Base-by-base conservation (phyloP, 495 filamentous ascomycete species). In the Xylaria curta region DNA sequence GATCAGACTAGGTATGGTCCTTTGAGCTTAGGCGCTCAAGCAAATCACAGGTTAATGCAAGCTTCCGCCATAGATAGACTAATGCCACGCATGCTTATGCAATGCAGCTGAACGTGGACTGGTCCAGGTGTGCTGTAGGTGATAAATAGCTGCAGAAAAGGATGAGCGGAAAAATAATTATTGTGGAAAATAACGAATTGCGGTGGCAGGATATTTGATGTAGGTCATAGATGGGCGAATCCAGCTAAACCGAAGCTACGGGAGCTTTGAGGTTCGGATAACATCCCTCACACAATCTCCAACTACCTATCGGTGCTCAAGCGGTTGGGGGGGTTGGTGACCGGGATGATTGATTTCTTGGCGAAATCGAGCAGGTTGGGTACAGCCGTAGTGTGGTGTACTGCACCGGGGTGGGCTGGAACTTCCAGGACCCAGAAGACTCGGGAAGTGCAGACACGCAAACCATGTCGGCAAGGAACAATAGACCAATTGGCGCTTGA, bases 61-160 rank as follows among this genome's bases (percentile, higher is more conserved):
- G 77, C 68, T 70, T 70, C 78, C 78, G 78, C 73, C 76, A 74
- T 75, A 78, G 70, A 70, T 66, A 72, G 76, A 75, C 84, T 82
- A 85, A 85, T 86, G 78, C 77, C 74, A 72, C 76, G 77, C 75
- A 81, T 79, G 82, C 83, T 84, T 81, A 86, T 85, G 81, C 80
- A 75, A 76, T 71, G 69, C 69, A 47, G 60, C 61, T 40, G 59
- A 33, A 47, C 49, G 33, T 46, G 64, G 60, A 36, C 44, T 44
- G 47, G 59, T 26, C 51, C 51, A 70, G 46, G 59, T 13, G 28
- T 58, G 19, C 46, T 64, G 62, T 66, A 60, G 42, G 62, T 65
- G 38, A 40, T 66, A 13, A 51, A 60, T 56, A 60, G 61, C 62
- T 51, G 69, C 62, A 66, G 69, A 38, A 21, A 31, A 58, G 24